Evolutionary conservation across 1,139 yeast species (phyloP), one percentile per base, ranked within the genome.

Genomic region (Diutina rugosa): DNA sequence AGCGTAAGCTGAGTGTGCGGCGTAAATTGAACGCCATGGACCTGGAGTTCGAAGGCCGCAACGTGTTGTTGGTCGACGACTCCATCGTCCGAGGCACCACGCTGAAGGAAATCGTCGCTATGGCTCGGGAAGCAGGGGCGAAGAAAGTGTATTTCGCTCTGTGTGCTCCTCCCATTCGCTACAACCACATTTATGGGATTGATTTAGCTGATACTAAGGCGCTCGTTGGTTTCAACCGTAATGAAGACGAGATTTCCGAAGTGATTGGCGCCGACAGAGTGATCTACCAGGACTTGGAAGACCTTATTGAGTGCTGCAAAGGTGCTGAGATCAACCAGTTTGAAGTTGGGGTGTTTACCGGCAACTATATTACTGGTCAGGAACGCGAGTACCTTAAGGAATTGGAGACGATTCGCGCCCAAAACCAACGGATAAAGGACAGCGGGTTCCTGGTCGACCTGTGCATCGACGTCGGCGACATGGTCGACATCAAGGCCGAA

Each of bases 111-210:
- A 93, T 93, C 64, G 96, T 95, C 38, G 88, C 85, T 63, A 93
- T 93, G 99, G 99, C 99, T 14, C 82, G 88, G 65, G 99, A 93
- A 70, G 97, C 98, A 4, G 99, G 99, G 57, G 99, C 99, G 49
- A 84, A 81, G 59, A 85, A 84, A 63, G 99, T 93, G 18, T 93
- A 82, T 69, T 87, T 95, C 70, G 99, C 99, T 0, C 88, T 96
- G 26, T 95, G 98, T 68, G 96, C 99, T 30, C 99, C 99, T 45
- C 96, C 97, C 35, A 93, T 93, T 66, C 82, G 99, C 70, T 84
- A 78, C 72, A 93, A 93, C 72, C 99, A 93, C 69, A 90, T 93
- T 60, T 95, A 95, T 69, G 99, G 99, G 69, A 93, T 93, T 63
- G 99, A 93, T 73, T 79, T 93, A 61, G 98, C 99, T 41, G 98